Evolutionary conservation across 139 green algal species (phyloP), one percentile per base, ranked within the genome.

Genomic region (Chlorella sp.): DNA sequence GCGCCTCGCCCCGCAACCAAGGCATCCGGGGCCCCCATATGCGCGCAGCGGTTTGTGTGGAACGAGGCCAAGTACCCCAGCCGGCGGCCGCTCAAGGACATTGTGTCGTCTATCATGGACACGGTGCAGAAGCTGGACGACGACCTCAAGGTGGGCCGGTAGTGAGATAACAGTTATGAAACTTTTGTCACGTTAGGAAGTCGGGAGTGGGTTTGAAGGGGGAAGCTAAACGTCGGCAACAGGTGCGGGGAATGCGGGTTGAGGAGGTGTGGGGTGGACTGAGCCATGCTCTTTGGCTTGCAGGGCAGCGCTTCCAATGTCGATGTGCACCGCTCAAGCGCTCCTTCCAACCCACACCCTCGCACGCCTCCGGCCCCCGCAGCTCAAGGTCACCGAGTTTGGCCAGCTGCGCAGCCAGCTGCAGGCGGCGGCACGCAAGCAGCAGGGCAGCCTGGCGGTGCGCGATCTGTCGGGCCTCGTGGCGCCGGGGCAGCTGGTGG

Each of bases 11-110:
- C n/a, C n/a, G n/a, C n/a, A n/a, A n/a, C n/a, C n/a, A n/a, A n/a
- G n/a, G n/a, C n/a, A n/a, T n/a, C n/a, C n/a, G n/a, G n/a, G n/a
- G n/a, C n/a, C n/a, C n/a, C n/a, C n/a, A n/a, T n/a, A n/a, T n/a
- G n/a, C 46, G 8, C 11, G 46, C 46, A 93, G 60, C 85, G 88
- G 34, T 99, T 99, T 82, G 74, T 85, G 22, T 99, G 97, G 97
- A 93, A 99, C 83, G 97, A 99, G 89, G 95, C 96, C 26, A 99
- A 99, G 91, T 98, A 98, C 82, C 97, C 97, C 1, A 82, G 92
- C 11, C 92, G 94, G 20, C 89, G 93, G 8, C 93, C 96, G 1
- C 91, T 99, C 48, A 92, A 92, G 58, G 97, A 99, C 74, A 98
- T 93, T 19, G 92, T 99, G 30, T 89, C 95, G 4, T 95, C 95